Percentiles rank a stretch among this genome's conserved stretches.
Evolutionary conservation across 1,139 yeast species (phyloP).

Genomic region (Candida sp.): DNA sequence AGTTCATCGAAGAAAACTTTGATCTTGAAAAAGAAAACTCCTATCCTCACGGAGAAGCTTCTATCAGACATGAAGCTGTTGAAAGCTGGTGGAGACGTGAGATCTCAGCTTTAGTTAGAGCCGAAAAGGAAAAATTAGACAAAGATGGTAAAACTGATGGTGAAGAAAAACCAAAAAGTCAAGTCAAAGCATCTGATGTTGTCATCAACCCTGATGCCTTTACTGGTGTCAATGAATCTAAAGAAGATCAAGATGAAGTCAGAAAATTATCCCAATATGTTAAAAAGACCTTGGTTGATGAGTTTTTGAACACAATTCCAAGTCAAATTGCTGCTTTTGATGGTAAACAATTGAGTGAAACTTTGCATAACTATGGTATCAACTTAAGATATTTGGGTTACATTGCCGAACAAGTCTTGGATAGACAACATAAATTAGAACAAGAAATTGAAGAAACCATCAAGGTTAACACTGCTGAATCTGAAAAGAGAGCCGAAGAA

Average conservation of each 20-base stretch:
- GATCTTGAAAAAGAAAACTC: constrained; percentile 37
- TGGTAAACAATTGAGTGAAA: constrained; percentile 67
- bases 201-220: constrained; percentile 82
- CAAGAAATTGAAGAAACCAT: constrained; percentile 18
- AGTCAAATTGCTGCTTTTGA: constrained; percentile 69
- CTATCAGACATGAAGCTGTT: constrained; percentile 83
- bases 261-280: constrained; percentile 68
- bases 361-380: constrained; percentile 79
- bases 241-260: constrained; percentile 57
- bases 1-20: constrained; percentile 60
- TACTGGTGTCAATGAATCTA: constrained; percentile 38
- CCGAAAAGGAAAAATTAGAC: constrained; percentile 46
- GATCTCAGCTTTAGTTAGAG: constrained; percentile 52
- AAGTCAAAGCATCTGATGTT: constrained; percentile 54
- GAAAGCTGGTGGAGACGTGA: constrained; percentile 86
- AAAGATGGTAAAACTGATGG: constrained; percentile 43
- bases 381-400: constrained; percentile 85
- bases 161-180: constrained; percentile 46
- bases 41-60: constrained; percentile 81
- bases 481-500: constrained; percentile 19
- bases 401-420: constrained; percentile 36
- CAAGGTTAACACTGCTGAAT: constrained; percentile 20
- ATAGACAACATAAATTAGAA: constrained; percentile 21
- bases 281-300: constrained; percentile 56
- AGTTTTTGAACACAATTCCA: constrained; percentile 56